These are phyloP conservation scores for Hymenoscyphus scutula DNA, from an alignment of 2,329 filamentous ascomycete species.

Conservation along the genomic window DNA sequence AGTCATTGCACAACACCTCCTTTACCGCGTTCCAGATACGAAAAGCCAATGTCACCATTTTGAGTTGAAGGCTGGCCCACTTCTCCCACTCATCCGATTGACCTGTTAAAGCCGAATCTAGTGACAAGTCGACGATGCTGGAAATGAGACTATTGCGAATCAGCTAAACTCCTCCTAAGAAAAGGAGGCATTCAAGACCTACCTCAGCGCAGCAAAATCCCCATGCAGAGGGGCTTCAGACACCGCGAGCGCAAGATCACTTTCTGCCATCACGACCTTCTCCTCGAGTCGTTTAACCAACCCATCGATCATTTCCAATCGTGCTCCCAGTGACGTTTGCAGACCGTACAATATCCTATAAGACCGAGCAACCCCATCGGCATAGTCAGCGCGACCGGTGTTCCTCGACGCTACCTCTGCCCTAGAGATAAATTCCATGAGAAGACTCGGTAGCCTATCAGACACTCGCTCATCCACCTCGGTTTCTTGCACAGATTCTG, in stretches of 20 bases:
- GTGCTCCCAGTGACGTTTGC: constrained; percentile 43
- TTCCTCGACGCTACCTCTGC: constrained; percentile 59
- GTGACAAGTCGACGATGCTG: constrained; percentile 25
- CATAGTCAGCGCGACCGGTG: constrained; percentile 85
- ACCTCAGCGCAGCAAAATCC: constrained; percentile 65
- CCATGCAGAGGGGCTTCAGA: constrained; percentile 67
- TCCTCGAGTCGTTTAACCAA: constrained; percentile 61
- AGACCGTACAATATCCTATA: constrained; percentile 68
- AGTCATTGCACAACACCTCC: constrained; percentile 84
- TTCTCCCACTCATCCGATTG: constrained; percentile 6
- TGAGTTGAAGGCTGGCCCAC: constrained; percentile 43
- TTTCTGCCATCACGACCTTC: constrained; percentile 62
- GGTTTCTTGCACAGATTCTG: neutral
- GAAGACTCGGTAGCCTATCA: constrained; percentile 29
- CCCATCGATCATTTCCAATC: constrained; percentile 51
- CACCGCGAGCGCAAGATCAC: constrained; percentile 65
- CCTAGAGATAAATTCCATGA: constrained; percentile 48
- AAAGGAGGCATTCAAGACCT: constrained; percentile 27
- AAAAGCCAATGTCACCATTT: constrained; percentile 59
- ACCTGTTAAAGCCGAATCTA: neutral
- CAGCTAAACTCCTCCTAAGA: neutral
- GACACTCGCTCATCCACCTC: neutral
- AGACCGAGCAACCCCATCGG: constrained; percentile 81
- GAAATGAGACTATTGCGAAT: constrained; percentile 29
- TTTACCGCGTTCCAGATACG: constrained; percentile 76